Evolutionary conservation across 78 protist genomes (phyloP).

Genomic region (Chrysochromulina tobinii): DNA sequence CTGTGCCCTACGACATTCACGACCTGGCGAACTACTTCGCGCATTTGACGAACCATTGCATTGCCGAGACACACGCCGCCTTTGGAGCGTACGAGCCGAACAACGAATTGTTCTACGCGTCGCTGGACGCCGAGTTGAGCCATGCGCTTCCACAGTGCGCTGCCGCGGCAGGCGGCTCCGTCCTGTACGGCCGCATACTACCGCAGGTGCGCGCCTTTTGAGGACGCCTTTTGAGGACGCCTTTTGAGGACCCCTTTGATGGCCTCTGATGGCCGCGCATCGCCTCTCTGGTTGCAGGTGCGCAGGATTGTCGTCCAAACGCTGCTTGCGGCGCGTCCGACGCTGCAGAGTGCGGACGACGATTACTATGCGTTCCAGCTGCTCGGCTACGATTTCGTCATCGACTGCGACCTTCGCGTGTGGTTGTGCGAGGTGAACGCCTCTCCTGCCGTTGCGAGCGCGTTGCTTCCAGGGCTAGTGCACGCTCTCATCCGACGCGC

Average conservation of each 20-base stretch:
- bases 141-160: background rate
- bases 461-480: background rate
- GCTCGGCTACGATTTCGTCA: background rate
- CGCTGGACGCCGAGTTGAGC: background rate
- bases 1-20: background rate
- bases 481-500: background rate
- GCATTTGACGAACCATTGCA: slow-evolving; percentile 9
- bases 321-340: background rate
- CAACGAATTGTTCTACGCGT: background rate
- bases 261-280: too few species aligned
- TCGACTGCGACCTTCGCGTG: background rate
- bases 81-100: background rate
- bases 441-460: background rate
- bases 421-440: background rate
- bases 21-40: background rate
- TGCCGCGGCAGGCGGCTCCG: background rate
- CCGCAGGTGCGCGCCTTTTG: background rate
- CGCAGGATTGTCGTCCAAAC: background rate
- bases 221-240: too few species aligned
- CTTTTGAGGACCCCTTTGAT: too few species aligned
- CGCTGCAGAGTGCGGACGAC: background rate
- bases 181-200: background rate
- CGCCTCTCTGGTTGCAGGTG: background rate
- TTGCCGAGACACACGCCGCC: background rate
- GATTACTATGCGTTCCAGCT: background rate